Conservation (phyloP, 2,329 filamentous ascomycete genomes). For the Colletotrichum spinosum region DNA sequence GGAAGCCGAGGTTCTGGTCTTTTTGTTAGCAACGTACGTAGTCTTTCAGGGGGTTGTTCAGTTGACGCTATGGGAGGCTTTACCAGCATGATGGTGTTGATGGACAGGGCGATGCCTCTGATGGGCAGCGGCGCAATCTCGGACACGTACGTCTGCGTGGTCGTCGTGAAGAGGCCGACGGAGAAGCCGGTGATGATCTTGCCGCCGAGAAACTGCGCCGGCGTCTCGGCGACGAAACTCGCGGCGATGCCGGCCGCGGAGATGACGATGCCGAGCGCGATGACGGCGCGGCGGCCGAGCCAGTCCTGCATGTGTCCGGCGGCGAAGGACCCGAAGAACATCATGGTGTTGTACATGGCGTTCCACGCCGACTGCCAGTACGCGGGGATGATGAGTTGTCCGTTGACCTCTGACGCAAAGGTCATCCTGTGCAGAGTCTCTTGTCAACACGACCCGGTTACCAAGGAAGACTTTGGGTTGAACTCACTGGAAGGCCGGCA, state of each 20-base stretch:
- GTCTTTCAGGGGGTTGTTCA: neutral
- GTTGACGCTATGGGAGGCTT: constrained; percentile 34
- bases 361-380: constrained; percentile 42
- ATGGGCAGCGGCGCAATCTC: constrained; percentile 49
- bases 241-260: constrained; percentile 38
- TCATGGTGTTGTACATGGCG: constrained; percentile 39
- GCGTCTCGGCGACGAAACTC: constrained; percentile 34
- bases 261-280: constrained; percentile 32
- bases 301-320: constrained; percentile 39
- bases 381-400: constrained; percentile 40
- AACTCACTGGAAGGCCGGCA: constrained; percentile 40
- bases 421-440: constrained; percentile 22
- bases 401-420: constrained; percentile 38
- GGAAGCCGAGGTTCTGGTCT: constrained; percentile 34
- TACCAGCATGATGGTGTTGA: constrained; percentile 54
- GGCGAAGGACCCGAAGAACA: constrained; percentile 37
- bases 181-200: constrained; percentile 41
- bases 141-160: constrained; percentile 48
- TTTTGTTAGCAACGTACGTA: neutral
- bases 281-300: constrained; percentile 38
- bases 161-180: constrained; percentile 37
- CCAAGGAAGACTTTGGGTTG: neutral
- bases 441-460: neutral
- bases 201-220: constrained; percentile 38
- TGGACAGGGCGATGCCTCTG: constrained; percentile 51